Evolutionary conservation across 192 early-diverging fungal genomes (phyloP), one percentile per base, ranked within the genome.

Genomic region (Physocladia obscura): DNA sequence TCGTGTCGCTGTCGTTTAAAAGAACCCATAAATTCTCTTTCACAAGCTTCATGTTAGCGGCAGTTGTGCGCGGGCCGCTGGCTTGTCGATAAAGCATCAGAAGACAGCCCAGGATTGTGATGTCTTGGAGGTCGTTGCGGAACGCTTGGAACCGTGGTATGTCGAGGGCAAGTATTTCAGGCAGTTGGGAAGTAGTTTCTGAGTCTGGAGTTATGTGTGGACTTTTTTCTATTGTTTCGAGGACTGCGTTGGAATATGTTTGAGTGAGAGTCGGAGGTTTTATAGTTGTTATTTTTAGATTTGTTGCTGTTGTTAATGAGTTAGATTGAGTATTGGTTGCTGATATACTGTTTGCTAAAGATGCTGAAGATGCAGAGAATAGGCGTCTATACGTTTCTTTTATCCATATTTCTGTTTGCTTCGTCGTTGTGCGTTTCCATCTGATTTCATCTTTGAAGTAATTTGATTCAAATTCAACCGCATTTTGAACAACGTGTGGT

Each of bases 381-480:
- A 80, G 78, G 22, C 58, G 57, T 30, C 64, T 61, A 31, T 79
- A 47, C 48, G 51, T 49, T 22, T 77, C 73, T 32, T 59, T 71
- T 51, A 65, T 26, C 63, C 63, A 65, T 8, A 32, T 11, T 36
- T 65, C 63, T 5, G 47, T 52, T 4, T 31, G 47, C 27, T 51
- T 49, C 34, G 50, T 65, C 1, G 63, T 30, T 3, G n/a, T 13
- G n/a, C 63, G 63, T 30, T 65, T 51, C 48, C 29, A 32, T 3
- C 29, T n/a, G 37, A 65, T 50, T 36, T 81, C 75, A 13, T 69
- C 72, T 39, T 81, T 82, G 74, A 91, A 90, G 77, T 84, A 86
- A 55, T 85, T 85, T 67, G 84, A 84, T 75, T 91, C 90, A 70
- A 85, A 91, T 4, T 84, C 80, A 2, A 82, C 77, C 15, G 90